phyloP scores from a whole-genome alignment of 2,329 filamentous ascomycete species.

The Ophiobolus disseminans region DNA sequence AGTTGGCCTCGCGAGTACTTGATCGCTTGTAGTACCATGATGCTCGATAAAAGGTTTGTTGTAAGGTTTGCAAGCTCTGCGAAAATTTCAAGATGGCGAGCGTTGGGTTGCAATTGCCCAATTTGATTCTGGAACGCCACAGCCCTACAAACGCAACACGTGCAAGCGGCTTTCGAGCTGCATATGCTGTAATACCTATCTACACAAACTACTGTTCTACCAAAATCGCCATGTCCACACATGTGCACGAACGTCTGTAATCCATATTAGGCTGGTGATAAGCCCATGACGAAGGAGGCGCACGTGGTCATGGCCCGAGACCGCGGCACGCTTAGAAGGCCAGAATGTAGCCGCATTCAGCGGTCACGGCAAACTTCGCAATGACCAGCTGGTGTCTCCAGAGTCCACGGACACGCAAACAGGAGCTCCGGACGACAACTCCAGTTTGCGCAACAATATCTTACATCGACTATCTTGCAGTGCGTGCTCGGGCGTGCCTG shows the following conservation, averaged over 20 bases:
- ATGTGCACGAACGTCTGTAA: not conserved
- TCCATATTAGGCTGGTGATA: not conserved
- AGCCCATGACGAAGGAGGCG: slow-evolving; percentile 3
- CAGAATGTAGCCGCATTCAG: slow-evolving; percentile 1
- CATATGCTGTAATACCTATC: too few relatives aligned
- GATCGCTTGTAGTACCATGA: slow-evolving; percentile 74
- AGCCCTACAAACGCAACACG: slow-evolving; percentile 11
- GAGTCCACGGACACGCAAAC: not conserved
- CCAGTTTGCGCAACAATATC: too few relatives aligned
- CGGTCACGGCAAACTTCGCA: not conserved
- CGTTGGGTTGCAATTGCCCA: slow-evolving; percentile 27
- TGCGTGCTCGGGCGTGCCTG: not conserved
- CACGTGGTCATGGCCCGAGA: slow-evolving; percentile 2
- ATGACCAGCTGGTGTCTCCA: not conserved
- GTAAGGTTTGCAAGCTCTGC: slow-evolving; percentile 6
- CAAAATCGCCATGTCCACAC: too few relatives aligned
- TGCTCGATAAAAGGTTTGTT: slow-evolving; percentile 21
- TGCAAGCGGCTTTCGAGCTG: too few relatives aligned
- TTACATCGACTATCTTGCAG: too few relatives aligned
- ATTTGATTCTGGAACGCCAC: slow-evolving; percentile 17
- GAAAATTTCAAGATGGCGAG: slow-evolving; percentile 32
- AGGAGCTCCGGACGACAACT: too few relatives aligned
- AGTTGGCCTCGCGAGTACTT: slow-evolving; percentile 75
- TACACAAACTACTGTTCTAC: too few relatives aligned
- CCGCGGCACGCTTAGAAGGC: not conserved